Evolutionary conservation across 805 yeast genomes (phyloP).

Genomic region (Saturnispora besseyi): DNA sequence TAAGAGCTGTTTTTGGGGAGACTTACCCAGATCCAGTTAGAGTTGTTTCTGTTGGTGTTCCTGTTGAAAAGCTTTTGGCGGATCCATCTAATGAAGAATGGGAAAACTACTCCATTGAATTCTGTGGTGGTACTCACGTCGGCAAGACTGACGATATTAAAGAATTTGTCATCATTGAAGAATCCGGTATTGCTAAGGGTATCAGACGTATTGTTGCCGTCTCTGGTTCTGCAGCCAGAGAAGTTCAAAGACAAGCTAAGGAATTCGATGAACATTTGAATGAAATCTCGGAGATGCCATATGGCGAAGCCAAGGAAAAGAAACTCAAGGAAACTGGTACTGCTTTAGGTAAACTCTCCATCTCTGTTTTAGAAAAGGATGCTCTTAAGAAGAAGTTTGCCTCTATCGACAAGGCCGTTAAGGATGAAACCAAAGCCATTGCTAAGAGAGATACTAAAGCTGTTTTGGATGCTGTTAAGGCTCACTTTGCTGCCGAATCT

Average conservation of each 20-base stretch:
- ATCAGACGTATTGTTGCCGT: conserved; percentile 97
- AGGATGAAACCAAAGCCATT: conserved; percentile 78
- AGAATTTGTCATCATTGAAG: conserved; percentile 83
- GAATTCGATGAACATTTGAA: conserved; percentile 59
- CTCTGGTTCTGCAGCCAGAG: conserved; percentile 83
- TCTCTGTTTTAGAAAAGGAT: conserved; percentile 75
- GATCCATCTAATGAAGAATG: conserved; percentile 69
- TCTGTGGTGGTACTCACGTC: conserved; percentile 99
- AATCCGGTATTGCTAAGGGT: conserved; percentile 97
- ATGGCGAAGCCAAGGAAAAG: conserved; percentile 73
- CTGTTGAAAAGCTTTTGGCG: conserved; percentile 71
- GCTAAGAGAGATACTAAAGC: conserved; percentile 84
- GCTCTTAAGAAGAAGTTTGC: conserved; percentile 64
- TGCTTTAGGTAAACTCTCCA: conserved; percentile 67
- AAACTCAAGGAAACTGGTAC: conserved; percentile 78
- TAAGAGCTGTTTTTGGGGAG: conserved; percentile 98
- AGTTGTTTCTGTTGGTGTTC: conserved; percentile 90
- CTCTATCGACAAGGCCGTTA: conserved; percentile 74
- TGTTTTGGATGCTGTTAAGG: conserved; percentile 67
- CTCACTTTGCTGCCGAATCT: conserved; percentile 51
- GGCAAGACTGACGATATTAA: conserved; percentile 87
- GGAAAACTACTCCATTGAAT: conserved; percentile 76
- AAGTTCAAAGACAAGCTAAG: conserved; percentile 75
- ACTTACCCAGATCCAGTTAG: conserved; percentile 98
- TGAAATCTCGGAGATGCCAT: conserved; percentile 52